A percentile compares a stretch with the other conserved stretches of the same genome.
phyloP scores from a whole-genome alignment of 164 flowering plant species.

The Vitis vinifera region DNA sequence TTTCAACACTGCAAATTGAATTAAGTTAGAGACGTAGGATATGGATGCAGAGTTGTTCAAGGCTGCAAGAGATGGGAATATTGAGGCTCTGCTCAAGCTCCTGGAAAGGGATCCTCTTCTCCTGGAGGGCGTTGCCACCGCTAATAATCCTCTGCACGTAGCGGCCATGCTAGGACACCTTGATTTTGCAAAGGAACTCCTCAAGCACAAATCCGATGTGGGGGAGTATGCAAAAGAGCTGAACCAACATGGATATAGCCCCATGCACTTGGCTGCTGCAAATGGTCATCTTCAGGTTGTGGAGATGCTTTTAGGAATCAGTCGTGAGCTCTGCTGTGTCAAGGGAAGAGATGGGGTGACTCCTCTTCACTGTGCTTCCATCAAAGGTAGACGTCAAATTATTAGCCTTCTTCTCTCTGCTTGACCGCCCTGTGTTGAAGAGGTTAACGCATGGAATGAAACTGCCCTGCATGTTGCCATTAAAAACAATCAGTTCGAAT shows the following conservation, averaged over 20 bases:
- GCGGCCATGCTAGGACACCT: no score
- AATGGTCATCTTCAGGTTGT: neutral
- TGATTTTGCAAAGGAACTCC: no score
- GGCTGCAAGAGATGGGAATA: slow-evolving; percentile 4
- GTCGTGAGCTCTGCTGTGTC: neutral
- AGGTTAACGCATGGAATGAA: neutral
- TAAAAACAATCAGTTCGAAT: neutral
- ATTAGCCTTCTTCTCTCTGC: neutral
- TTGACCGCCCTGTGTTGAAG: neutral
- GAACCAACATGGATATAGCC: neutral
- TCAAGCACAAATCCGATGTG: no score
- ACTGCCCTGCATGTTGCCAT: neutral
- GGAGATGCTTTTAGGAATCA: neutral
- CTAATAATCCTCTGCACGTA: no score
- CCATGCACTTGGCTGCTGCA: neutral
- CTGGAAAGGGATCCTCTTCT: neutral
- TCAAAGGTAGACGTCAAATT: neutral
- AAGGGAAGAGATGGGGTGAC: neutral
- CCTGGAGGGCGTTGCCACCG: no score
- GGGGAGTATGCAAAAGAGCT: neutral
- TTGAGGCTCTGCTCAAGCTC: neutral
- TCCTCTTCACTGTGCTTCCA: neutral
- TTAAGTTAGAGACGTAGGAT: no score
- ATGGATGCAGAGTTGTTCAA: no score
- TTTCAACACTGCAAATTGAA: no score